These are phyloP conservation scores for Calonectria pseudoreteaudii DNA, from an alignment of 2,329 filamentous ascomycete species.

Conservation along the genomic window DNA sequence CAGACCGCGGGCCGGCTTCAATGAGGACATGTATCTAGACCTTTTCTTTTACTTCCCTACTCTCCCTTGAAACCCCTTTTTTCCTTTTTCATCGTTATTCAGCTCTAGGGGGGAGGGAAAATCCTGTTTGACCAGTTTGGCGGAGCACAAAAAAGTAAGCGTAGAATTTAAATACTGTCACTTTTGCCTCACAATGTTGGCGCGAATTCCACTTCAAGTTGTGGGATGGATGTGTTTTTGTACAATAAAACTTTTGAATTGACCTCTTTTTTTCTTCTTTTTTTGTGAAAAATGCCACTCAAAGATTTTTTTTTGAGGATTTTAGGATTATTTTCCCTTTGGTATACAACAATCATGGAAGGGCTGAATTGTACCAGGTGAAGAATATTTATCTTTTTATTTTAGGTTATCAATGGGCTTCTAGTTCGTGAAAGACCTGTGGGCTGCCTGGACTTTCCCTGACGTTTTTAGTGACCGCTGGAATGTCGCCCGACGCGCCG, in stretches of 20 bases:
- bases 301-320: too few species aligned
- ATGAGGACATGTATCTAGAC: conserved; percentile 42
- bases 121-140: conserved; percentile 18
- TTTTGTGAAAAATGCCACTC: too few species aligned
- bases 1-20: conserved; percentile 20
- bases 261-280: too few species aligned
- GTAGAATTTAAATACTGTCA: conserved; percentile 36
- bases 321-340: too few species aligned
- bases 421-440: neutral
- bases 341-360: neutral
- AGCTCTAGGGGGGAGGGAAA: conserved; percentile 12
- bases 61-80: conserved; percentile 28
- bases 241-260: too few species aligned
- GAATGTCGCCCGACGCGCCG: neutral
- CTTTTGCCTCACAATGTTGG: neutral
- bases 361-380: neutral
- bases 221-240: too few species aligned
- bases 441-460: neutral
- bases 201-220: neutral
- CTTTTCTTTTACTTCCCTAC: conserved; percentile 30
- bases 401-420: neutral
- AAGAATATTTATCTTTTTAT: neutral
- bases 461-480: neutral
- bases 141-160: conserved; percentile 37
- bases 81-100: conserved; percentile 30